Percentiles rank a stretch among this genome's conserved stretches.
These are phyloP conservation scores for Monosporascus sp. DNA, from an alignment of 2,329 filamentous ascomycete genomes.

Conservation along the genomic window DNA sequence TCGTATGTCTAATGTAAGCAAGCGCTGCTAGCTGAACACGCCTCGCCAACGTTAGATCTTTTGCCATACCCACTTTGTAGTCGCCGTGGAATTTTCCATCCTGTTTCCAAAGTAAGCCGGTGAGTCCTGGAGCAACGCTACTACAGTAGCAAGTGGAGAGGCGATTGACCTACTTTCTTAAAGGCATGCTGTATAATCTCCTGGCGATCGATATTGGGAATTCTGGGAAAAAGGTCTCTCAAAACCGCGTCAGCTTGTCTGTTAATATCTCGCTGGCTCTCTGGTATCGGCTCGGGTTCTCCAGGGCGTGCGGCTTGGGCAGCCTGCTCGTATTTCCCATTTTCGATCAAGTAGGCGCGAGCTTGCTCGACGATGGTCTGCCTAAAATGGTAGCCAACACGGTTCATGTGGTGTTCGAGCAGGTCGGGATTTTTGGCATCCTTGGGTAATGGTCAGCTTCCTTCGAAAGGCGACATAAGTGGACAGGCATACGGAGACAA, in stretches of 20 bases:
- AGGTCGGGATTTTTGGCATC: conserved; percentile 29
- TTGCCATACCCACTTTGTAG: conserved; percentile 52
- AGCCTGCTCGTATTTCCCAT: conserved; percentile 22
- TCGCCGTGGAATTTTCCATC: conserved; percentile 47
- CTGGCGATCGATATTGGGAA: conserved; percentile 59
- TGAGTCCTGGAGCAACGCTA: background rate
- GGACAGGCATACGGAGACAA: conserved; percentile 52
- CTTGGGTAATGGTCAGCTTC: conserved; percentile 20
- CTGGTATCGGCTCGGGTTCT: conserved; percentile 54
- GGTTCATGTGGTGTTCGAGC: conserved; percentile 49
- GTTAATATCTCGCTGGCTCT: conserved; percentile 55
- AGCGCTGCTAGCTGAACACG: conserved; percentile 61
- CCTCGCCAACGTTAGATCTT: conserved; percentile 51
- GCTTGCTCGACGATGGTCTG: conserved; percentile 56
- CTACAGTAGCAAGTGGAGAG: background rate
- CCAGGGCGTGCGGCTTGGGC: conserved; percentile 20
- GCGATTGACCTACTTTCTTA: conserved; percentile 45
- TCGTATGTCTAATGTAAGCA: conserved; percentile 62
- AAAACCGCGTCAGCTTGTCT: conserved; percentile 57
- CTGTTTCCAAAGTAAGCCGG: conserved; percentile 27
- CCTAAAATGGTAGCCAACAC: conserved; percentile 57
- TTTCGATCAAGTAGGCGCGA: conserved; percentile 15
- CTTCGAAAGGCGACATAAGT: background rate
- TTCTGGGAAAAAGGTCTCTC: conserved; percentile 59
- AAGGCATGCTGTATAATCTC: conserved; percentile 60